Evolutionary conservation across 2,329 filamentous ascomycete species (phyloP).

Genomic region (Thielaviopsis punctulata): DNA sequence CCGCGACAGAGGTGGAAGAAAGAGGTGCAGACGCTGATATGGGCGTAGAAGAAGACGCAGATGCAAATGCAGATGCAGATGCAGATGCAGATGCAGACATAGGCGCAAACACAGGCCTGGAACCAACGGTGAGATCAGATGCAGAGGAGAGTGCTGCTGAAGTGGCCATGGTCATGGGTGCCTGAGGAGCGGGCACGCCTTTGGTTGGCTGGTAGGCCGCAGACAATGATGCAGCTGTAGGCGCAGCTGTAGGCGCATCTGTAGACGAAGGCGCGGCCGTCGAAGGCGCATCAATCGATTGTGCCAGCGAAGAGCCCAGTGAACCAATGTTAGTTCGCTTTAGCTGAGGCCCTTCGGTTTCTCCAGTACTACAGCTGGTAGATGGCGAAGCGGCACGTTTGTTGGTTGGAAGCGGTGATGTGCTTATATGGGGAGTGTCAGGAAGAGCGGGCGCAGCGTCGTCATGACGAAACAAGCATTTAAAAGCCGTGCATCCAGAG

Average conservation of each 20-base stretch:
- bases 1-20: too few relatives aligned
- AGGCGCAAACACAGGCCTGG: neutral
- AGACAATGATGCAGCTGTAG: constrained; percentile 7
- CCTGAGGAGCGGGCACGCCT: neutral
- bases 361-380: too few relatives aligned
- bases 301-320: constrained; percentile 18
- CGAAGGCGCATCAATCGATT: constrained; percentile 14
- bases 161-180: neutral
- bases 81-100: neutral
- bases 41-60: too few relatives aligned
- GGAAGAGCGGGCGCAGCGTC: constrained; percentile 60
- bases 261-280: neutral
- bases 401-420: neutral
- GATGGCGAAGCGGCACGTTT: neutral
- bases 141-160: neutral
- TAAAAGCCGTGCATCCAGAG: constrained; percentile 29
- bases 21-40: neutral
- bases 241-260: neutral
- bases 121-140: neutral
- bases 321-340: constrained; percentile 17
- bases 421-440: constrained; percentile 41
- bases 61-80: neutral
- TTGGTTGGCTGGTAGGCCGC: constrained; percentile 5
- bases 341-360: constrained; percentile 5
- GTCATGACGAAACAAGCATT: constrained; percentile 32